A percentile compares a stretch with the other conserved stretches of the same genome.
These are phyloP conservation scores for Nepenthes gracilis DNA, from an alignment of 148 eudicot species.

Conservation along the genomic window DNA sequence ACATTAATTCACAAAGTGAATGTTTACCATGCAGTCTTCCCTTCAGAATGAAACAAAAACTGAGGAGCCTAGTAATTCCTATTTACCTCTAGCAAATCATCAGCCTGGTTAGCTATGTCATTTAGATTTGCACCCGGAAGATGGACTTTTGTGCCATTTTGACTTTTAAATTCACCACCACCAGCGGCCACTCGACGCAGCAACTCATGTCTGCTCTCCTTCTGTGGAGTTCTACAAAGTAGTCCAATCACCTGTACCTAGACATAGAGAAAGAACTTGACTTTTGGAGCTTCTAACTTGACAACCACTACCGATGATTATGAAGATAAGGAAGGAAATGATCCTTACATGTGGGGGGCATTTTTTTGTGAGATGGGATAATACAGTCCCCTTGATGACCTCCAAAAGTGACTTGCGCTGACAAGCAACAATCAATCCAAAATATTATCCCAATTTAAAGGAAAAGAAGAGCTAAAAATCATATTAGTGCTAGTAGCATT, in stretches of 20 bases:
- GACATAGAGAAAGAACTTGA: background rate
- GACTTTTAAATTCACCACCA: constrained; percentile 80
- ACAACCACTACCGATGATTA: background rate
- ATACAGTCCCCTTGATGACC: constrained; percentile 87
- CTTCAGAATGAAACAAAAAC: constrained; percentile 3
- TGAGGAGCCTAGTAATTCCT: constrained; percentile 4
- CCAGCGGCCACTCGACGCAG: constrained; percentile 90
- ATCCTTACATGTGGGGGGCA: constrained; percentile 93
- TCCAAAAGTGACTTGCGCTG: constrained; percentile 89
- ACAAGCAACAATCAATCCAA: constrained; percentile 10
- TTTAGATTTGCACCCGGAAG: constrained; percentile 91
- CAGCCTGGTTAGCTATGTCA: constrained; percentile 97
- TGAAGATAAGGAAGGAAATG: background rate
- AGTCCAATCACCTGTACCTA: constrained; percentile 95
- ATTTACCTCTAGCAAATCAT: constrained; percentile 80
- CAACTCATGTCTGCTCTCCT: constrained; percentile 90
- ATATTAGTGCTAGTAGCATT: background rate
- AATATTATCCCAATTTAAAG: background rate
- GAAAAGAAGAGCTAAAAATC: background rate
- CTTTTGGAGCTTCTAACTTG: background rate
- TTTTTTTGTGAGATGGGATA: constrained; percentile 92
- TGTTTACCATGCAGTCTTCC: background rate
- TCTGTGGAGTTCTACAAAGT: constrained; percentile 83
- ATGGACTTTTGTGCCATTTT: constrained; percentile 75
- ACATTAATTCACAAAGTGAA: too few species aligned